Conservation (phyloP, 495 filamentous ascomycete genomes). For the Aspergillus cristatus region DNA sequence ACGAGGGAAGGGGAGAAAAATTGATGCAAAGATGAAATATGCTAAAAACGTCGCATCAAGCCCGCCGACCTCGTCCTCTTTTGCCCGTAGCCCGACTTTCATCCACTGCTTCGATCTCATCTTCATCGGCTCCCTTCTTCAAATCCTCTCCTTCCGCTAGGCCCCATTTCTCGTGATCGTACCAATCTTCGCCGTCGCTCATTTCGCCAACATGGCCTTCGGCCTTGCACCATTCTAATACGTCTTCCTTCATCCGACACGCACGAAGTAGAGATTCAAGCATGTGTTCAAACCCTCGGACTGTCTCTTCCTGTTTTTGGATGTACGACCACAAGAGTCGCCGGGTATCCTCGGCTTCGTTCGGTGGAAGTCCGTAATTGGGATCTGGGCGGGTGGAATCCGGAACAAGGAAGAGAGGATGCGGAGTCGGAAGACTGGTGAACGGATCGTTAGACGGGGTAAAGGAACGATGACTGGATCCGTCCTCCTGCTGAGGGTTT, state of each 20-base stretch:
- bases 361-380: slow-evolving; percentile 67
- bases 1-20: slow-evolving; percentile 2
- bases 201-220: slow-evolving; percentile 80
- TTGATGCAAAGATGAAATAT: background rate
- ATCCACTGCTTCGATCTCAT: slow-evolving; percentile 67
- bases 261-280: slow-evolving; percentile 68
- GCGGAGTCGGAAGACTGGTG: slow-evolving; percentile 48
- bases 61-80: slow-evolving; percentile 33
- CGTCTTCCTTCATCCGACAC: slow-evolving; percentile 65
- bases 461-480: slow-evolving; percentile 28
- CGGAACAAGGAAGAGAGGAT: slow-evolving; percentile 79
- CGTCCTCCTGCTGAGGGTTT: slow-evolving; percentile 22
- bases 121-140: slow-evolving; percentile 86
- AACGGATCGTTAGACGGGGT: slow-evolving; percentile 41
- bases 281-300: slow-evolving; percentile 67
- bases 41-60: slow-evolving; percentile 13
- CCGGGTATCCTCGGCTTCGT: slow-evolving; percentile 83
- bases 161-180: slow-evolving; percentile 83
- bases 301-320: slow-evolving; percentile 92
- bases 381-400: slow-evolving; percentile 60
- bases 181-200: slow-evolving; percentile 95
- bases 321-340: slow-evolving; percentile 76
- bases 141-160: slow-evolving; percentile 63
- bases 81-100: slow-evolving; percentile 72
- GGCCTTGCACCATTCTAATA: slow-evolving; percentile 79